Evolutionary conservation across 2,329 filamentous ascomycete species (phyloP), one percentile per base, ranked within the genome.

Genomic region (Talaromyces islandicus): DNA sequence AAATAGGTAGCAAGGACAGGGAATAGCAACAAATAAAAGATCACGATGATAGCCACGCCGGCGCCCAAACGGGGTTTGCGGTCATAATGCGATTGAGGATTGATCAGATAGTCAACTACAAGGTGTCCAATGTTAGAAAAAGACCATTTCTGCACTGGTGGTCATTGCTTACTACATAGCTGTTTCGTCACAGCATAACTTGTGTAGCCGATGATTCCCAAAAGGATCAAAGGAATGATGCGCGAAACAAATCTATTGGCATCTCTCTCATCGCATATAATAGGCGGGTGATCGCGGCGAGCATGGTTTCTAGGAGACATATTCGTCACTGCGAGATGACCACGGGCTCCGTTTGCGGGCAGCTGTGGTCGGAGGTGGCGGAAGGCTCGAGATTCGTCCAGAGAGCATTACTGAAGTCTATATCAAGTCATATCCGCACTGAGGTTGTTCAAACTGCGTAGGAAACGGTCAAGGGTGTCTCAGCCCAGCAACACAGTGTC

Each of bases 21-120:
- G 17, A 89, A 66, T 51, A 96, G 79, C 58, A 95, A 80, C 57
- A 92, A 57, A 68, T 88, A 89, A 75, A 90, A 92, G 25, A 92
- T 74, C 29, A 86, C 83, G 51, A 96, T 79, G 59, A 96, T 83
- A 12, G 84, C 85, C 60, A 88, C 83, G 48, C 87, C 91, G 30
- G 86, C 77, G 58, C 83, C 81, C 61, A 77, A 70, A 77, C 82
- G 75, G 70, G 74, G 72, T 68, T 71, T 52, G 70, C 68, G 66
- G 68, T 68, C 65, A 66, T 72, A 71, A 61, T 73, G 68, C 57
- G 71, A 68, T 55, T 75, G 70, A 25, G 81, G 79, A 58, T 78
- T 73, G 63, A 92, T 78, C 52, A 96, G 83, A 70, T 91, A 92
- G 66, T 89, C 78, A 65, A 93, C 89, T 91, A 68, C 59, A 56